These are phyloP conservation scores for Suillus brevipes DNA, from an alignment of 768 basidiomycete species.

Conservation along the genomic window DNA sequence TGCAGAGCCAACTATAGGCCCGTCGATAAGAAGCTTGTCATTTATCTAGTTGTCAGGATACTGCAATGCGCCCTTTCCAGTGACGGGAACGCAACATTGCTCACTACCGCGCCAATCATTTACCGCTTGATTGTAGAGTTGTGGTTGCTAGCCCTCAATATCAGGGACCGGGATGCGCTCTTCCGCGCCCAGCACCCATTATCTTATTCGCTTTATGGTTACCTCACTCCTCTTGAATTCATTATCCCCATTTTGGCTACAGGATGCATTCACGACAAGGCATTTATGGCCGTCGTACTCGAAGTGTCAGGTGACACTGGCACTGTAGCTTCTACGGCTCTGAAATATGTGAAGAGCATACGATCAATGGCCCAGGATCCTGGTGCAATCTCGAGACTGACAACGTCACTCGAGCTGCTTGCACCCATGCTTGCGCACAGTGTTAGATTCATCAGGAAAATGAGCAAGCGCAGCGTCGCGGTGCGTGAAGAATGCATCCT, in stretches of 20 bases:
- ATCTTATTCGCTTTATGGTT: neutral
- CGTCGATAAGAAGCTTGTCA: neutral
- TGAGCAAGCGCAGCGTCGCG: neutral
- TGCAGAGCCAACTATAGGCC: slow-evolving; percentile 1
- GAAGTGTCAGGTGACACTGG: neutral
- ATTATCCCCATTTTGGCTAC: too few relatives aligned
- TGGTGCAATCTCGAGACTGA: neutral
- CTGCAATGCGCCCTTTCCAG: neutral
- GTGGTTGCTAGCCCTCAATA: neutral
- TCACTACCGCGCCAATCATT: neutral
- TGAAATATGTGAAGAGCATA: neutral
- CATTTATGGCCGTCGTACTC: neutral
- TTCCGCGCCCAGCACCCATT: too few relatives aligned
- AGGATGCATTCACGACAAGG: neutral
- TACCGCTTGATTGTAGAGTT: neutral
- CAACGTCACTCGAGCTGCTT: neutral
- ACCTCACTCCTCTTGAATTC: neutral
- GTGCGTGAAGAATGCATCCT: neutral
- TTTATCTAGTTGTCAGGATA: neutral
- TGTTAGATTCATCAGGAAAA: neutral
- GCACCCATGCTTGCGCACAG: neutral
- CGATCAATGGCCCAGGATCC: neutral
- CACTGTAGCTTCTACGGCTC: neutral
- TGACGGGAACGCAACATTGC: neutral
- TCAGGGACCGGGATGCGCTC: neutral